These are phyloP conservation scores for Areca catechu DNA, from an alignment of 176 grass and related monocot genomes.

Conservation along the genomic window DNA sequence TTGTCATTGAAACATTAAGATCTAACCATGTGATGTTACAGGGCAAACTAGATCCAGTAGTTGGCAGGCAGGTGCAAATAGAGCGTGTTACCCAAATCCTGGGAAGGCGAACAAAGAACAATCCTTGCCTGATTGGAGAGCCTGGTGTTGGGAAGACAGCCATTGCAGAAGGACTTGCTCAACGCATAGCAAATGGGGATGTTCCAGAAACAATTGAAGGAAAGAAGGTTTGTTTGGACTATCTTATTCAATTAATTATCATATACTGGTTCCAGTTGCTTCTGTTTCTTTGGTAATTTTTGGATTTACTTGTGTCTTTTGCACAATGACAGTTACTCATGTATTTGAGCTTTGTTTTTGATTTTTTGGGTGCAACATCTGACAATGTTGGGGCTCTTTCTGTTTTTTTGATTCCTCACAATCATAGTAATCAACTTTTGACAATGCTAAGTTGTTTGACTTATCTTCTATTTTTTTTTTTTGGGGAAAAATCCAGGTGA, in stretches of 20 bases:
- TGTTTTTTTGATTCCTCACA: too few relatives aligned
- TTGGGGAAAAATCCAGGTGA: slow-evolving; percentile 35
- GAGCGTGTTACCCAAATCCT: slow-evolving; percentile 98
- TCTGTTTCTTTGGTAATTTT: too few relatives aligned
- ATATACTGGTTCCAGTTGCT: too few relatives aligned
- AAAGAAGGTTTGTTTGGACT: slow-evolving; percentile 60
- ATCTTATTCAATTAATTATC: neutral
- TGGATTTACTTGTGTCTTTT: too few relatives aligned
- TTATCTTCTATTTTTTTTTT: too few relatives aligned
- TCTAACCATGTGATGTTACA: slow-evolving; percentile 5
- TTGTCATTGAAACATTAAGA: too few relatives aligned
- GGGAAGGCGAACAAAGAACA: slow-evolving; percentile 91
- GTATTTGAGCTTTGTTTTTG: too few relatives aligned
- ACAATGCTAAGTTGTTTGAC: too few relatives aligned
- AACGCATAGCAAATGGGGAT: slow-evolving; percentile 79
- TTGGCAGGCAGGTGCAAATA: slow-evolving; percentile 80
- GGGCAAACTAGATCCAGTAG: slow-evolving; percentile 93
- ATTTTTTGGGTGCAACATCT: too few relatives aligned
- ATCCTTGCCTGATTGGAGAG: slow-evolving; percentile 91
- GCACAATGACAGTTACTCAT: too few relatives aligned
- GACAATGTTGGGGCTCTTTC: too few relatives aligned
- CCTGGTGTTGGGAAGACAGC: slow-evolving; percentile 98
- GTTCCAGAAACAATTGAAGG: slow-evolving; percentile 99
- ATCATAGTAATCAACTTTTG: too few relatives aligned
- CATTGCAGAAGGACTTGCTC: slow-evolving; percentile 90